phyloP scores from a whole-genome alignment of 2,329 filamentous ascomycete genomes.

The Chalaropsis ovoidea region DNA sequence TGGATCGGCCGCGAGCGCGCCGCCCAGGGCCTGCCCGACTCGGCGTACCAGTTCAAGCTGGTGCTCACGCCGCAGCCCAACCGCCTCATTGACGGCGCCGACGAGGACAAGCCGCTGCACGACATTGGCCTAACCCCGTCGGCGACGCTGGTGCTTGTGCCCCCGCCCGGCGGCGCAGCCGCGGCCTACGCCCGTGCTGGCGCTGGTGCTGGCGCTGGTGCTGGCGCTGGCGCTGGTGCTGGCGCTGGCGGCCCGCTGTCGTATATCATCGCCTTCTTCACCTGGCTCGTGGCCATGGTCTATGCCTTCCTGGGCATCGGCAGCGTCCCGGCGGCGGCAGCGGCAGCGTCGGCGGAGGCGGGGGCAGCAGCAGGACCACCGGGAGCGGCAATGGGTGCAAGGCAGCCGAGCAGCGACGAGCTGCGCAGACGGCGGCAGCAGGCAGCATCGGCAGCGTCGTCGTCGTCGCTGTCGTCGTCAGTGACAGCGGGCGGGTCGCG shows the following conservation, averaged over 20 bases:
- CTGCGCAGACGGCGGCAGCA: constrained; percentile 21
- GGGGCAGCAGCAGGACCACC: constrained; percentile 24
- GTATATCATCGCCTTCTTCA: constrained; percentile 32
- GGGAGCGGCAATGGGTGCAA: background rate
- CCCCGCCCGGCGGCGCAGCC: constrained; percentile 44
- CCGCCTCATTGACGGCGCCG: constrained; percentile 59
- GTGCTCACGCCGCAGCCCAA: constrained; percentile 71
- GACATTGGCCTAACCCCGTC: constrained; percentile 67
- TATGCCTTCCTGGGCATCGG: constrained; percentile 15
- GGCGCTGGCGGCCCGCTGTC: constrained; percentile 28
- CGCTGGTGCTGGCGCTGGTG: background rate
- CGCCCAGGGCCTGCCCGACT: constrained; percentile 43
- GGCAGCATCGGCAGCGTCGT: constrained; percentile 2
- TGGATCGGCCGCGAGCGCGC: constrained; percentile 62
- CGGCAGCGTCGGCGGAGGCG: background rate
- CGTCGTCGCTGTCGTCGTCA: background rate
- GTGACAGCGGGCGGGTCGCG: constrained; percentile 18
- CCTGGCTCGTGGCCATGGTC: constrained; percentile 31
- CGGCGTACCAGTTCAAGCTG: constrained; percentile 65
- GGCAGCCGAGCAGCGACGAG: constrained; percentile 11
- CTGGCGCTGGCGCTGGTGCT: background rate
- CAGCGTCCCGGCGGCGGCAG: background rate
- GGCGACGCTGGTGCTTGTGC: constrained; percentile 72
- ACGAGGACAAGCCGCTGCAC: constrained; percentile 59
- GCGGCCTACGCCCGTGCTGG: constrained; percentile 34